Evolutionary conservation across 208 protist species (phyloP).

Genomic region (Wallacemonas sp.): DNA sequence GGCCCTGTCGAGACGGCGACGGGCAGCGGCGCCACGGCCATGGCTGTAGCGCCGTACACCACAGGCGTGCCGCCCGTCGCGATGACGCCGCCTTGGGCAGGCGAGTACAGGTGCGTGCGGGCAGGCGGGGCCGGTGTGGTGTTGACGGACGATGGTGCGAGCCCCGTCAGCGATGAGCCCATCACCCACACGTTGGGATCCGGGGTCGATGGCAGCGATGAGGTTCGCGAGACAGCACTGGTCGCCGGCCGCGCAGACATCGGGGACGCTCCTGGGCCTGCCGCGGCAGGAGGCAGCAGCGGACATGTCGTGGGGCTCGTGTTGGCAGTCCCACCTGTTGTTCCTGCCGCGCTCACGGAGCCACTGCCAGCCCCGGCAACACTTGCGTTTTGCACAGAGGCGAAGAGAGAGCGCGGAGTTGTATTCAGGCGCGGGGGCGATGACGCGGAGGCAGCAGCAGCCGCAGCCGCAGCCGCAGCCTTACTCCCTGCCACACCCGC

Average conservation of each 20-base stretch:
- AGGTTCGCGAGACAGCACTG: too few relatives aligned
- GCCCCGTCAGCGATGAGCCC: neutral
- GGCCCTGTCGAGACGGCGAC: neutral
- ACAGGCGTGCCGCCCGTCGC: neutral
- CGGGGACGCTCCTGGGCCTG: neutral
- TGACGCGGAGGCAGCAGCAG: neutral
- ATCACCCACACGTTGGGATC: too few relatives aligned
- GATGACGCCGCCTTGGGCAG: neutral
- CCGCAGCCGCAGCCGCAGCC: neutral
- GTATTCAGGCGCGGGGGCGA: neutral
- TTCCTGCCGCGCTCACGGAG: too few relatives aligned
- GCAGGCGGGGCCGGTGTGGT: neutral
- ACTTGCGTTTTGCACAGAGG: neutral
- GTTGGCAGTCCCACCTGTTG: neutral
- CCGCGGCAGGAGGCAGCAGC: neutral
- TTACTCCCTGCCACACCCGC: slow-evolving; percentile 5
- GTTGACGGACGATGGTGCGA: neutral
- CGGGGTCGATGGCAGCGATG: too few relatives aligned
- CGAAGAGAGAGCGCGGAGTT: slow-evolving; percentile 11
- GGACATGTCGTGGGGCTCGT: neutral
- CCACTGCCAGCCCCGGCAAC: neutral
- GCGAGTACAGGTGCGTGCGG: slow-evolving; percentile 13
- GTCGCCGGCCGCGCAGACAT: slow-evolving; percentile 1
- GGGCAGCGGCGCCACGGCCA: neutral
- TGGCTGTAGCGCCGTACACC: neutral